phyloP scores from a whole-genome alignment of 176 grass and related monocot species.

The Rhynchospora breviuscula region DNA sequence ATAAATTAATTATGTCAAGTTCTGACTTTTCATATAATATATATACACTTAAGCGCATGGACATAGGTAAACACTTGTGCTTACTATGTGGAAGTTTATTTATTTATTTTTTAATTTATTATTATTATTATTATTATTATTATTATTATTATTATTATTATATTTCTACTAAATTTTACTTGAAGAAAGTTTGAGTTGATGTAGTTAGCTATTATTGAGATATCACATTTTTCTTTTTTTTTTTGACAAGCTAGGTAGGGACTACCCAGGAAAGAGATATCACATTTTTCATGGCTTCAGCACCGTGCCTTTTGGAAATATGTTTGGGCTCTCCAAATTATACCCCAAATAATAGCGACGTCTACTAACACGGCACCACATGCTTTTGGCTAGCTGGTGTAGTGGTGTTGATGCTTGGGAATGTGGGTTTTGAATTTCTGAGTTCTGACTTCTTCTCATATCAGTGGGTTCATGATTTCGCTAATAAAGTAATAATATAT shows the following conservation, averaged over 20 bases:
- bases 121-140: no score
- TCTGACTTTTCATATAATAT: neutral
- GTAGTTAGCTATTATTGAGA: neutral
- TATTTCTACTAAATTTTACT: neutral
- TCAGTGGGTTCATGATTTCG: neutral
- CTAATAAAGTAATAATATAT: no score
- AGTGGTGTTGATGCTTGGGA: neutral
- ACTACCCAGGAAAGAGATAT: no score
- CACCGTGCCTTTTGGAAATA: neutral
- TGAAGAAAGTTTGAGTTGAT: neutral
- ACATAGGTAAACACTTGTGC: neutral
- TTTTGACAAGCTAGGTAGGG: no score
- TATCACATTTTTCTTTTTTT: neutral
- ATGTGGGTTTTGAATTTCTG: neutral
- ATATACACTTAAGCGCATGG: neutral
- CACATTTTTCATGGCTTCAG: neutral
- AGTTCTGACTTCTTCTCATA: no score
- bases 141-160: neutral
- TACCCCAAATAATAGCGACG: neutral
- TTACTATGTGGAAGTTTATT: neutral
- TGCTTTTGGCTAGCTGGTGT: neutral
- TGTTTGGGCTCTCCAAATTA: neutral
- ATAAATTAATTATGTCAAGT: neutral
- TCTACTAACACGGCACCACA: neutral
- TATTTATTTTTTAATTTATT: no score